A percentile compares a stretch with the other conserved stretches of the same genome.
Conservation (phyloP, 2,329 filamentous ascomycete genomes). For the Aspergillus piperis region DNA sequence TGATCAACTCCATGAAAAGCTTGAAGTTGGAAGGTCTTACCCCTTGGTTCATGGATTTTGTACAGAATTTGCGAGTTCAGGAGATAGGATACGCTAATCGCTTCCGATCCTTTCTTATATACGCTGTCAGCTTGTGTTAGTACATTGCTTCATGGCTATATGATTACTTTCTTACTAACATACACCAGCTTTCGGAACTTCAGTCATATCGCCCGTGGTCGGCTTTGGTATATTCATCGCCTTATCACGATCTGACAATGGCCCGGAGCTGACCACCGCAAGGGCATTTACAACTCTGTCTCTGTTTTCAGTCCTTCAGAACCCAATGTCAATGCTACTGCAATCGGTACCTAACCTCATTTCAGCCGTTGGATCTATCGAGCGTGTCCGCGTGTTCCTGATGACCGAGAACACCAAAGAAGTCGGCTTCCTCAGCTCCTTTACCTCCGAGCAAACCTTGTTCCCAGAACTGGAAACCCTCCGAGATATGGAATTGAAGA, state of each 20-base stretch:
- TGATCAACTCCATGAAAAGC: constrained; percentile 42
- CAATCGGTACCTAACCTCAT: not conserved
- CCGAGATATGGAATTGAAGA: not conserved
- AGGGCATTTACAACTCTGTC: constrained; percentile 18
- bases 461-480: not conserved
- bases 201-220: not conserved
- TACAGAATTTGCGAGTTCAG: not conserved
- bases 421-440: not conserved
- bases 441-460: not conserved
- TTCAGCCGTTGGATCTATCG: not conserved
- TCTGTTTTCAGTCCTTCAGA: constrained; percentile 11
- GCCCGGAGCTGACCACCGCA: constrained; percentile 8
- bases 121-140: not conserved
- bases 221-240: not conserved
- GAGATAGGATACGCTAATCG: not conserved
- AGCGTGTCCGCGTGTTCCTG: not conserved
- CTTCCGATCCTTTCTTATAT: not conserved
- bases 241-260: constrained; percentile 1
- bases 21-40: not conserved
- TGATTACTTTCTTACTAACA: not conserved
- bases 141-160: not conserved
- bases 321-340: constrained; percentile 6
- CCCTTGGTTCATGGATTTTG: constrained; percentile 23
- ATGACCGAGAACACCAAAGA: not conserved
- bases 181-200: not conserved